Evolutionary conservation across 2,329 filamentous ascomycete species (phyloP), one percentile per base, ranked within the genome.

Genomic region (Pseudogymnoascus sp.): DNA sequence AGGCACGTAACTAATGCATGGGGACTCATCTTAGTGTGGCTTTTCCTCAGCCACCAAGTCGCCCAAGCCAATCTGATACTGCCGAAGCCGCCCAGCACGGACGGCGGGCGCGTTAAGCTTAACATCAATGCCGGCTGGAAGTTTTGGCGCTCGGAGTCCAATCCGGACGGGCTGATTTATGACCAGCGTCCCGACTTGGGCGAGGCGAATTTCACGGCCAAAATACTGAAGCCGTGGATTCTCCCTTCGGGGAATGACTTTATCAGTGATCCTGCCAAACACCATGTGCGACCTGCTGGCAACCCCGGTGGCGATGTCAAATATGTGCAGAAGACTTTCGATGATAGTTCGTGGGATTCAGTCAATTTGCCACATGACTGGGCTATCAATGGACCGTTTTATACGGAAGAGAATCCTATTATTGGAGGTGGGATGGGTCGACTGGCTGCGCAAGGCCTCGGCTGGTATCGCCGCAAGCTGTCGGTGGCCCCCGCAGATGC

Each of bases 361-460:
- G 68, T 81, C n/a, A 70, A 71, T 8, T 68, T 81, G 8, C 79
- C 79, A 0, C 79, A 81, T 65, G 79, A 82, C 66, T 82, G 78
- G 80, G 79, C 79, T 18, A 77, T 81, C 65, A 72, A 73, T 7
- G 78, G 79, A 0, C 78, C 79, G 0, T 82, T 81, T 63, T 68
- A 72, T 72, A 69, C 71, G 0, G 68, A 72, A 2, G 71, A 70
- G 1, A 71, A 77, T 5, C 70, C 68, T 2, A 55, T 55, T 6
- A 55, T 55, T 55, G 49, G 49, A 5, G 76, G 76, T 2, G 74
- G 74, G 4, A 75, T 76, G 70, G 78, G 78, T 12, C 72, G 77
- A 1, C 67, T 84, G 28, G 81, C 81, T 0, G 73, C 76, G 23
- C 76, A 82, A n/a, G 81, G 81, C 1, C 76, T 84, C 1, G 81